These are phyloP conservation scores for Rubia peregrina DNA, from an alignment of 305 asterid genomes.

Conservation along the genomic window DNA sequence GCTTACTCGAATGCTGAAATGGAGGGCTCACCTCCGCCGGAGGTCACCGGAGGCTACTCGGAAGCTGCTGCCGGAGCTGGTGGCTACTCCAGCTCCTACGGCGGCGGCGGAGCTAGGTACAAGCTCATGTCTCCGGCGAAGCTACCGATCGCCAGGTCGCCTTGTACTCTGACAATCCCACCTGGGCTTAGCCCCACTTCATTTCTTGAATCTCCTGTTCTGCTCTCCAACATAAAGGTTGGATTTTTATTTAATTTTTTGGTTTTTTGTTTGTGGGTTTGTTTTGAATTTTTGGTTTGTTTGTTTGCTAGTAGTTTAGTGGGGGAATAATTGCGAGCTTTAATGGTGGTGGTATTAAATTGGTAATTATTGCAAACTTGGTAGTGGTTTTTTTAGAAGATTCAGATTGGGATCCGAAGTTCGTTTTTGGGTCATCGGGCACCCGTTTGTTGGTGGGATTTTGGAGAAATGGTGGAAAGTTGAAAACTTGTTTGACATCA, in stretches of 20 bases:
- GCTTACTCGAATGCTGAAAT: constrained; percentile 9
- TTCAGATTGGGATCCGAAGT: constrained; percentile 26
- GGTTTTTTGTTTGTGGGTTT: constrained; percentile 4
- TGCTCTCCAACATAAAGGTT: constrained; percentile 89
- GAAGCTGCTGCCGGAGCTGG: constrained; percentile 15
- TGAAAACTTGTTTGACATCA: constrained; percentile 10
- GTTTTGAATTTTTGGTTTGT: neutral
- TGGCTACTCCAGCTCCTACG: constrained; percentile 10
- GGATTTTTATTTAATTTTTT: constrained; percentile 12
- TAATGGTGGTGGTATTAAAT: constrained; percentile 2
- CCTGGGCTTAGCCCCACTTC: constrained; percentile 97
- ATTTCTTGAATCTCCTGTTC: constrained; percentile 92
- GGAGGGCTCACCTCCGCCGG: constrained; percentile 6
- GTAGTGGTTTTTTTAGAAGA: constrained; percentile 1
- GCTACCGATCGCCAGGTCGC: constrained; percentile 93
- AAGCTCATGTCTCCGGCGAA: constrained; percentile 95
- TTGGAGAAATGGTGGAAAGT: neutral
- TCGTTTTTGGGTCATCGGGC: constrained; percentile 1
- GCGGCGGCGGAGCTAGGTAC: constrained; percentile 57
- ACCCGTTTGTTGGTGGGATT: neutral
- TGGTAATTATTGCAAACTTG: neutral
- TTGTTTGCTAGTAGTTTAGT: neutral
- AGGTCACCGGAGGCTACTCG: constrained; percentile 8
- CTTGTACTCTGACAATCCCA: constrained; percentile 65
- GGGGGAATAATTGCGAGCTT: constrained; percentile 1